Percentiles rank a stretch among this genome's conserved stretches.
phyloP scores from a whole-genome alignment of 2,329 filamentous ascomycete species.

The Xylariaceae sp. region DNA sequence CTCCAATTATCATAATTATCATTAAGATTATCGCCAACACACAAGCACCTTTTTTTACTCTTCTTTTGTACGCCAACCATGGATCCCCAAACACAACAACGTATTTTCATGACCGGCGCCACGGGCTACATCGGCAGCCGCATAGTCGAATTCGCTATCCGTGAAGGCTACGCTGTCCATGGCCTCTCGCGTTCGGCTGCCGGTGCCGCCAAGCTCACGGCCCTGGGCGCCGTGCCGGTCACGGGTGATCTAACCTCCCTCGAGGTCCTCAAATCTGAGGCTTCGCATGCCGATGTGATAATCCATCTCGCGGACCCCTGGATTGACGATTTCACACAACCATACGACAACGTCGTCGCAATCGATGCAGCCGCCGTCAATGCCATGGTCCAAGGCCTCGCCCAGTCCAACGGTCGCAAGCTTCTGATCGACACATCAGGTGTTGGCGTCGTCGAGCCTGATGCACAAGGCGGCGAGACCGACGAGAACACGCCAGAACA shows the following conservation, averaged over 20 bases:
- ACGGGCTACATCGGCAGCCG: conserved; percentile 36
- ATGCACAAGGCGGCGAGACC: conserved; percentile 31
- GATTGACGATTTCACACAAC: conserved; percentile 25
- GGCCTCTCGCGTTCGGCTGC: conserved; percentile 37
- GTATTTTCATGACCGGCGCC: conserved; percentile 39
- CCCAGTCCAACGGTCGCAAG: conserved; percentile 24
- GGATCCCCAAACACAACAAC: conserved; percentile 7
- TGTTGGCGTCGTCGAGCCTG: conserved; percentile 24
- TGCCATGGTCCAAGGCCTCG: conserved; percentile 35
- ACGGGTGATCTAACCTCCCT: conserved; percentile 38
- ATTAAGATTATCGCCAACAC: not conserved
- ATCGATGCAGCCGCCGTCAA: conserved; percentile 35
- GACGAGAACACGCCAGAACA: conserved; percentile 21
- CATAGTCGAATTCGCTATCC: conserved; percentile 35
- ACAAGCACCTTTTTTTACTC: not conserved
- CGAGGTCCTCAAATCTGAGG: conserved; percentile 36
- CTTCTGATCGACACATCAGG: conserved; percentile 36
- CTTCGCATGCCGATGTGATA: conserved; percentile 38
- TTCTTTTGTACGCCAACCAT: too few relatives aligned
- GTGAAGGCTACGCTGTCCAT: conserved; percentile 37
- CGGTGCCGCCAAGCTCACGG: conserved; percentile 34
- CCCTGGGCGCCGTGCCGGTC: conserved; percentile 36
- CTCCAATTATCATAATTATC: too few relatives aligned
- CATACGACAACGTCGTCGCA: conserved; percentile 26
- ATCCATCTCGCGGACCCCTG: conserved; percentile 38